phyloP scores from a whole-genome alignment of 495 filamentous ascomycete species.

The Parathielavia hyrcaniae region DNA sequence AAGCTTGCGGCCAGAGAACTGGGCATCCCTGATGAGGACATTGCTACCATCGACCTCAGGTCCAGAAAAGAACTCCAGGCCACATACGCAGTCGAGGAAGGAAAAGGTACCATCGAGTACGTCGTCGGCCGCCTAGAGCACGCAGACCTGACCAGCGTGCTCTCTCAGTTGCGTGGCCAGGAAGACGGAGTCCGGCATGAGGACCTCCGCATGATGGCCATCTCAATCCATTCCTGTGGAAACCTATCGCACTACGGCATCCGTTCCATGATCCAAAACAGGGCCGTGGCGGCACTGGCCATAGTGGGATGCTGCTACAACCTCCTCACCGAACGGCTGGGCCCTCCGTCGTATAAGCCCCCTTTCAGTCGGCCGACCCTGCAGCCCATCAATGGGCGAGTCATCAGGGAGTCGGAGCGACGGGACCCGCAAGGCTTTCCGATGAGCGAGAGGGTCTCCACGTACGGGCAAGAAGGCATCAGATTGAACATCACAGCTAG shows the following conservation, averaged over 20 bases:
- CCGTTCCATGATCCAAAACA: slow-evolving; percentile 74
- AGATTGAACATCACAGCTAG: slow-evolving; percentile 90
- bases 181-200: slow-evolving; percentile 30
- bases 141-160: slow-evolving; percentile 53
- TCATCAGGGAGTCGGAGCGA: slow-evolving; percentile 46
- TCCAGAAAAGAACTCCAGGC: slow-evolving; percentile 42
- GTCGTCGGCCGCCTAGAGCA: slow-evolving; percentile 54
- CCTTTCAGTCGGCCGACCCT: slow-evolving; percentile 58
- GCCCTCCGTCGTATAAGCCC: slow-evolving; percentile 77
- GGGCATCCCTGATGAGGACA: slow-evolving; percentile 33
- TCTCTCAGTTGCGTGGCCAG: slow-evolving; percentile 36
- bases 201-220: slow-evolving; percentile 63
- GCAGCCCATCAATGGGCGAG: slow-evolving; percentile 49
- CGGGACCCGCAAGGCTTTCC: slow-evolving; percentile 88
- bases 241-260: slow-evolving; percentile 95
- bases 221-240: slow-evolving; percentile 94
- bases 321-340: slow-evolving; percentile 80
- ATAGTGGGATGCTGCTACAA: slow-evolving; percentile 99
- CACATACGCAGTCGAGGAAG: slow-evolving; percentile 44
- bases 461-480: slow-evolving; percentile 56
- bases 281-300: slow-evolving; percentile 76
- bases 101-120: slow-evolving; percentile 64
- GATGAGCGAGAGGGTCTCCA: slow-evolving; percentile 69
- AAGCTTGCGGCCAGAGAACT: slow-evolving; percentile 35
- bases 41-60: slow-evolving; percentile 40